These are phyloP conservation scores for Friedmanniomyces simplex DNA, from an alignment of 495 filamentous ascomycete genomes.

Conservation along the genomic window DNA sequence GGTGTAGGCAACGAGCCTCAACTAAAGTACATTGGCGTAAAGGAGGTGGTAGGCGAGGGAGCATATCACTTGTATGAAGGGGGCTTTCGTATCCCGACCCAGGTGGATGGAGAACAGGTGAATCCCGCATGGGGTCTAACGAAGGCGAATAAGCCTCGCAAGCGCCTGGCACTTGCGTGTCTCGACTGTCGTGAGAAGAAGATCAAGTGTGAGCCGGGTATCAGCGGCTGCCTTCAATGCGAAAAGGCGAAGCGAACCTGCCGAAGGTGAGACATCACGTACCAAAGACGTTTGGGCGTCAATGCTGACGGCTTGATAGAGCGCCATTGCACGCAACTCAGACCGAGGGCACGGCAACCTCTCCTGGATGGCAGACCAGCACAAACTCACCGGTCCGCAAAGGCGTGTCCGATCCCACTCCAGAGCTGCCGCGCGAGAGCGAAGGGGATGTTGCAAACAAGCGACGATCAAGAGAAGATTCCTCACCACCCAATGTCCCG, in stretches of 20 bases:
- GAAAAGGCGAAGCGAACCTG: conserved; percentile 79
- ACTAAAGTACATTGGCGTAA: conserved; percentile 17
- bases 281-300: not conserved
- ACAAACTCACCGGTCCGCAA: conserved; percentile 3
- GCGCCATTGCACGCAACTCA: conserved; percentile 10
- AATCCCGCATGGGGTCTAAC: conserved; percentile 91
- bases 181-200: conserved; percentile 91
- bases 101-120: conserved; percentile 75
- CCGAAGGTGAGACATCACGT: conserved; percentile 60
- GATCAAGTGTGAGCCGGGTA: conserved; percentile 87
- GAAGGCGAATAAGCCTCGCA: conserved; percentile 84
- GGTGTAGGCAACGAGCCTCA: conserved; percentile 1
- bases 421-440: not conserved
- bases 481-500: conserved; percentile 8
- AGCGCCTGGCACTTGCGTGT: conserved; percentile 80
- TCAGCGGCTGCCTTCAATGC: conserved; percentile 77
- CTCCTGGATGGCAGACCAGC: not conserved
- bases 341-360: conserved; percentile 23
- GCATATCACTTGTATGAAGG: conserved; percentile 83
- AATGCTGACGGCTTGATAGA: conserved; percentile 4
- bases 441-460: conserved; percentile 9
- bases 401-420: conserved; percentile 9
- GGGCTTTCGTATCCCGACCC: conserved; percentile 68
- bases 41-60: conserved; percentile 64
- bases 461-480: conserved; percentile 12